A percentile compares a stretch with the other conserved stretches of the same genome.
These are phyloP conservation scores for Lachnellula suecica DNA, from an alignment of 2,329 filamentous ascomycete genomes.

Conservation along the genomic window DNA sequence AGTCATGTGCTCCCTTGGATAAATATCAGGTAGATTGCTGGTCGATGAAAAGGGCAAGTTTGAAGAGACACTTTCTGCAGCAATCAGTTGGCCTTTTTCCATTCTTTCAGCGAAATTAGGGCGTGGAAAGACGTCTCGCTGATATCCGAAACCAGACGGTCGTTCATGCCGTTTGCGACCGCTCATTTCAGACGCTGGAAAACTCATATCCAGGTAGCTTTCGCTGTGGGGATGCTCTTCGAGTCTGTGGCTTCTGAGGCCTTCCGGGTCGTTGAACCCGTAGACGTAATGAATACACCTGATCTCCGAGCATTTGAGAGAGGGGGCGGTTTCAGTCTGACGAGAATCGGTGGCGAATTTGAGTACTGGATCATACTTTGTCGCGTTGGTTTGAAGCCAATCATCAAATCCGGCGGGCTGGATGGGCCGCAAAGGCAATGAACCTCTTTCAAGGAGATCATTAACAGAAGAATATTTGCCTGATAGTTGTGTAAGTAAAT, in stretches of 20 bases:
- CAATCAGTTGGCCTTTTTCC: too few species aligned
- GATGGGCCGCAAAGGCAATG: neutral
- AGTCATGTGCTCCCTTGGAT: too few species aligned
- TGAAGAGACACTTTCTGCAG: too few species aligned
- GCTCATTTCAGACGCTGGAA: too few species aligned
- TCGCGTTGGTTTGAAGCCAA: neutral
- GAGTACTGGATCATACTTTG: neutral
- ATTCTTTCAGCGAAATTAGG: too few species aligned
- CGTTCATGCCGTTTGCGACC: too few species aligned
- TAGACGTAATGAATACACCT: conserved; percentile 1
- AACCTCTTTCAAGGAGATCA: neutral
- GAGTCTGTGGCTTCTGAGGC: neutral
- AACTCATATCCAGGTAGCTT: too few species aligned
- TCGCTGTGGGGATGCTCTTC: neutral
- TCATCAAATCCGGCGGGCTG: neutral
- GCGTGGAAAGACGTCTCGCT: too few species aligned
- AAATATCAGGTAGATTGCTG: too few species aligned
- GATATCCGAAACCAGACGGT: too few species aligned
- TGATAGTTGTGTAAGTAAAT: neutral
- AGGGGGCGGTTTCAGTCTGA: neutral
- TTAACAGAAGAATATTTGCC: neutral
- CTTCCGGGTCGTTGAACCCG: neutral
- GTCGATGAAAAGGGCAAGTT: too few species aligned
- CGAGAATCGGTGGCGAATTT: neutral
- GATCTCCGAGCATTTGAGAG: conserved; percentile 1